Evolutionary conservation across 1,284 basidiomycete species (phyloP).

Genomic region (Anthracocystis walkeri): DNA sequence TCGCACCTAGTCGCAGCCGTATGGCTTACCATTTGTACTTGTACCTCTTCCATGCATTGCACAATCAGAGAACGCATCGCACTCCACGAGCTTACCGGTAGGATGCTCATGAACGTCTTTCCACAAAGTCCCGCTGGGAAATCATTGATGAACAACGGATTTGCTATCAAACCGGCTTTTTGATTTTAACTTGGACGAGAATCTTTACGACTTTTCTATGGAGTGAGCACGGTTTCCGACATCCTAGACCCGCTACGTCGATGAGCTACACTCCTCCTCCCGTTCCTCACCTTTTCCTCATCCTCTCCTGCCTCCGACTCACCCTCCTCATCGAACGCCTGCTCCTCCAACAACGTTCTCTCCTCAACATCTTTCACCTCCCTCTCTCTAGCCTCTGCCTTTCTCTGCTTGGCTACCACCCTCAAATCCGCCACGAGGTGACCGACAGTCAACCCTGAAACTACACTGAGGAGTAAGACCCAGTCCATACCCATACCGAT

Average conservation of each 20-base stretch:
- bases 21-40: constrained; percentile 12
- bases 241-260: neutral
- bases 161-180: neutral
- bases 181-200: neutral
- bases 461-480: constrained; percentile 27
- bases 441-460: constrained; percentile 16
- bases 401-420: no score
- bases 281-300: neutral
- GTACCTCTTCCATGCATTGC: neutral
- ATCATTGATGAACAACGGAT: neutral
- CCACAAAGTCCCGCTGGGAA: no score
- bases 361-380: neutral
- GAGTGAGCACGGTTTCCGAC: neutral
- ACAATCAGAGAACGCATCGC: neutral
- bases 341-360: constrained; percentile 6
- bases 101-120: no score
- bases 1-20: constrained; percentile 18
- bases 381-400: no score
- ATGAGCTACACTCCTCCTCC: neutral
- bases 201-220: neutral
- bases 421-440: constrained; percentile 16
- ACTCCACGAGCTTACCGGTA: neutral
- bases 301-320: constrained; percentile 1
- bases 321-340: neutral
- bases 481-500: constrained; percentile 51